Evolutionary conservation across 2,329 filamentous ascomycete genomes (phyloP).

Genomic region (Verticillium klebahnii): DNA sequence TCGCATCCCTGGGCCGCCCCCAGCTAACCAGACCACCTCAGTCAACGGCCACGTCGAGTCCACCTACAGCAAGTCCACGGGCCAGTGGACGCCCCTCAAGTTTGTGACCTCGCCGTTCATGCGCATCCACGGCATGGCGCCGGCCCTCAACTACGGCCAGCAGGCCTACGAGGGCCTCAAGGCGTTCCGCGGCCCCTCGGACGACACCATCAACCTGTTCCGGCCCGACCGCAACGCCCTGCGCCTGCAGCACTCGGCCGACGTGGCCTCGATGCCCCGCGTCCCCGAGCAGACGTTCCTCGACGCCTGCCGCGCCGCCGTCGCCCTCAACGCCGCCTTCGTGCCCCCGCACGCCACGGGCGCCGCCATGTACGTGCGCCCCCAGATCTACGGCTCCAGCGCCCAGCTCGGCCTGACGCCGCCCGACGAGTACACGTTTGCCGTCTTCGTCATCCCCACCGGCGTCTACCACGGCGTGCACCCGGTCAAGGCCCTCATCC

Average conservation of each 20-base stretch:
- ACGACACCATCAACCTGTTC: slow-evolving; percentile 75
- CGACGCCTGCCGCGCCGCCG: slow-evolving; percentile 71
- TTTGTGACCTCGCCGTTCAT: slow-evolving; percentile 84
- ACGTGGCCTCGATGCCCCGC: slow-evolving; percentile 76
- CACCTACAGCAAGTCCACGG: slow-evolving; percentile 69
- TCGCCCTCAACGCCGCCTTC: slow-evolving; percentile 82
- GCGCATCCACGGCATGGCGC: slow-evolving; percentile 90
- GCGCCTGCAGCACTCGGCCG: slow-evolving; percentile 80
- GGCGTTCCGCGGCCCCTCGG: slow-evolving; percentile 76
- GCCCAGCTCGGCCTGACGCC: slow-evolving; percentile 83
- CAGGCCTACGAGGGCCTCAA: slow-evolving; percentile 99
- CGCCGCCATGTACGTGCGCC: slow-evolving; percentile 88
- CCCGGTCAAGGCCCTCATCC: slow-evolving; percentile 80
- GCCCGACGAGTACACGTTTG: slow-evolving; percentile 88
- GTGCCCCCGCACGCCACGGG: slow-evolving; percentile 87
- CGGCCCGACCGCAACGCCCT: slow-evolving; percentile 78
- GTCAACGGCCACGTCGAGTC: slow-evolving; percentile 95
- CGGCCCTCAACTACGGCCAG: slow-evolving; percentile 93
- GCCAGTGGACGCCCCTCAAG: slow-evolving; percentile 70
- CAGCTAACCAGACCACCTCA: slow-evolving; percentile 25
- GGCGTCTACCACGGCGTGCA: slow-evolving; percentile 91
- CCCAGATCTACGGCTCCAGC: slow-evolving; percentile 79
- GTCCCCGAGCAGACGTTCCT: slow-evolving; percentile 76
- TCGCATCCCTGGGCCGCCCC: neutral
- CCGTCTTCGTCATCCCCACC: slow-evolving; percentile 84